Evolutionary conservation across 129 eudicot genomes (phyloP).

Genomic region (Pseudognaphalium luteoalbum): DNA sequence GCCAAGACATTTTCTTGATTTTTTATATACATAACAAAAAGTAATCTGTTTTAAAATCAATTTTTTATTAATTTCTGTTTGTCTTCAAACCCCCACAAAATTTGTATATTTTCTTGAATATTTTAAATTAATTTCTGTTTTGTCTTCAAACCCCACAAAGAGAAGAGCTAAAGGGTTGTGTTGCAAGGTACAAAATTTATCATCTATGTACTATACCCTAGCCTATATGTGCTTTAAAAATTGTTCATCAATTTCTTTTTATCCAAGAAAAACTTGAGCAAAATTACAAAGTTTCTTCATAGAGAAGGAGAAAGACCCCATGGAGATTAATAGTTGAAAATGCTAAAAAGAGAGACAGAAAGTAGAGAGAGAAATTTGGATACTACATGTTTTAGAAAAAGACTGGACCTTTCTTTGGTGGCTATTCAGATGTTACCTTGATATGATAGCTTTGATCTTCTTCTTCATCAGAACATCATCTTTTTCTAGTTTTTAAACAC

Average conservation of each 20-base stretch:
- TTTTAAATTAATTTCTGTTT: conserved; percentile 1
- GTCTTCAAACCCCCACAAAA: conserved; percentile 48
- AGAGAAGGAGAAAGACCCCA: conserved; percentile 52
- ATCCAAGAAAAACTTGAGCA: not conserved
- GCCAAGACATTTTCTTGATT: conserved; percentile 42
- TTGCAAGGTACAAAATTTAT: conserved; percentile 9
- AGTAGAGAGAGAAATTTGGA: conserved; percentile 35
- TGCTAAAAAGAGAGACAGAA: conserved; percentile 40
- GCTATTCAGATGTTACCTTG: conserved; percentile 49
- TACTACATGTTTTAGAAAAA: conserved; percentile 40
- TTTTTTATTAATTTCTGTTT: conserved; percentile 30
- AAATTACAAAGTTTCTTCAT: conserved; percentile 46
- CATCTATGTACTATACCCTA: conserved; percentile 51
- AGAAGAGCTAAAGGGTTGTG: conserved; percentile 30
- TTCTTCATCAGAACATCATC: conserved; percentile 19
- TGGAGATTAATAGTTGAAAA: conserved; percentile 42
- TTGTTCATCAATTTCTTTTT: conserved; percentile 15
- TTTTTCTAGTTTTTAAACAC: conserved; percentile 22
- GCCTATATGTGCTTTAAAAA: conserved; percentile 41
- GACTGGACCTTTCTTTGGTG: conserved; percentile 48
- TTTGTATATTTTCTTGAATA: not conserved
- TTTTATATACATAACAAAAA: conserved; percentile 14
- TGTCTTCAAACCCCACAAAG: conserved; percentile 52
- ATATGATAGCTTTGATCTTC: conserved; percentile 69
- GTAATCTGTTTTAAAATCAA: not conserved